phyloP scores from a whole-genome alignment of 1,284 basidiomycete species.

The Naganishia cerealis region DNA sequence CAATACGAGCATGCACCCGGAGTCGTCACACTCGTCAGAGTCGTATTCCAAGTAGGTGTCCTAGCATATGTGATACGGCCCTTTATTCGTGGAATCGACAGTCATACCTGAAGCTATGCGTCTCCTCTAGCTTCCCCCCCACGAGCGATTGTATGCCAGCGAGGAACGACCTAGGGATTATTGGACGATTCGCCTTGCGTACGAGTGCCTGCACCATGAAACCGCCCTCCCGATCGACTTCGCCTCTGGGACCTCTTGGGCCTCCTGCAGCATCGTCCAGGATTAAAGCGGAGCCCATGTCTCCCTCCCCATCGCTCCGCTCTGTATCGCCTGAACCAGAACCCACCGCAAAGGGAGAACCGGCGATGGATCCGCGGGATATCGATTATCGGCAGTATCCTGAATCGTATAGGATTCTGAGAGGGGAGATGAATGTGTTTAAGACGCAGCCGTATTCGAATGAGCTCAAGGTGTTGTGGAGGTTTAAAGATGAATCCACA shows the following conservation, averaged over 20 bases:
- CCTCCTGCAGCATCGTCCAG: background rate
- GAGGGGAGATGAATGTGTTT: slow-evolving; percentile 38
- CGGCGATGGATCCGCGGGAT: slow-evolving; percentile 12
- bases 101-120: no score
- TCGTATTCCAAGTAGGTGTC: no score
- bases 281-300: slow-evolving; percentile 6
- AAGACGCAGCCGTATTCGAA: slow-evolving; percentile 43
- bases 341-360: background rate
- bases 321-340: slow-evolving; percentile 3
- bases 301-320: slow-evolving; percentile 12
- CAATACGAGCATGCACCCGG: no score
- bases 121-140: no score
- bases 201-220: background rate
- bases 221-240: no score
- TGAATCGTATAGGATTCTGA: slow-evolving; percentile 19
- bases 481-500: slow-evolving; percentile 40
- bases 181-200: no score
- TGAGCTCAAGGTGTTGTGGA: slow-evolving; percentile 41
- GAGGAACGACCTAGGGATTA: no score
- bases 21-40: no score
- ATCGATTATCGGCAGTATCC: slow-evolving; percentile 24
- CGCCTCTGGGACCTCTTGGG: no score
- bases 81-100: no score
- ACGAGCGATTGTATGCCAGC: no score
- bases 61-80: no score